These are phyloP conservation scores for Psilocybe cyanescens DNA, from an alignment of 768 basidiomycete genomes.

Conservation along the genomic window DNA sequence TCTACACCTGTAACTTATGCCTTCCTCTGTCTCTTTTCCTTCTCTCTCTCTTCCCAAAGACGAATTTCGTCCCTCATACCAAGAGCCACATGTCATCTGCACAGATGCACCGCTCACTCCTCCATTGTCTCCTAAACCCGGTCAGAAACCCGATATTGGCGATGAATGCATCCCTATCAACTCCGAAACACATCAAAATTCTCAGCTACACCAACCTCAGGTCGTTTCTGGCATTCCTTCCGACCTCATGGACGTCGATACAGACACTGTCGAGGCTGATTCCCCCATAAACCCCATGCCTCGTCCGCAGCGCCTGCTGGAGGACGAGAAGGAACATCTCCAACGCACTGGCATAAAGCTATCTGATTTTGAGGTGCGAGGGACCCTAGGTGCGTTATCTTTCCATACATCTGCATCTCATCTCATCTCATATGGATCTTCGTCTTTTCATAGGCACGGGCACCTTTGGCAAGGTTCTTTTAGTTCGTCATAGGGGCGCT, in stretches of 20 bases:
- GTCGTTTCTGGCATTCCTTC: constrained; percentile 12
- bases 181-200: constrained; percentile 4
- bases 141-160: constrained; percentile 24
- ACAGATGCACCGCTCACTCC: constrained; percentile 71
- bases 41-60: constrained; percentile 37
- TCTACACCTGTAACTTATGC: constrained; percentile 22
- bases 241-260: constrained; percentile 27
- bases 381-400: constrained; percentile 65
- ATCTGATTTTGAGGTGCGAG: constrained; percentile 82
- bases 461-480: constrained; percentile 91
- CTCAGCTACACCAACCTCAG: constrained; percentile 9
- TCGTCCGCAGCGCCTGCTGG: constrained; percentile 61
- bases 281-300: constrained; percentile 22
- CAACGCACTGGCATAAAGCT: constrained; percentile 63
- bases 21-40: constrained; percentile 30
- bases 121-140: constrained; percentile 59
- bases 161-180: constrained; percentile 17
- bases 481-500: constrained; percentile 75
- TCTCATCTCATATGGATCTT: constrained; percentile 2
- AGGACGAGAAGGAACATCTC: constrained; percentile 72
- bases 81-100: constrained; percentile 45
- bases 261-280: constrained; percentile 21
- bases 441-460: constrained; percentile 72
- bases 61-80: constrained; percentile 28
- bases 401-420: constrained; percentile 10